Evolutionary conservation across 192 early-diverging fungal species (phyloP), one percentile per base, ranked within the genome.

Genomic region (Backusella mclennaniae): DNA sequence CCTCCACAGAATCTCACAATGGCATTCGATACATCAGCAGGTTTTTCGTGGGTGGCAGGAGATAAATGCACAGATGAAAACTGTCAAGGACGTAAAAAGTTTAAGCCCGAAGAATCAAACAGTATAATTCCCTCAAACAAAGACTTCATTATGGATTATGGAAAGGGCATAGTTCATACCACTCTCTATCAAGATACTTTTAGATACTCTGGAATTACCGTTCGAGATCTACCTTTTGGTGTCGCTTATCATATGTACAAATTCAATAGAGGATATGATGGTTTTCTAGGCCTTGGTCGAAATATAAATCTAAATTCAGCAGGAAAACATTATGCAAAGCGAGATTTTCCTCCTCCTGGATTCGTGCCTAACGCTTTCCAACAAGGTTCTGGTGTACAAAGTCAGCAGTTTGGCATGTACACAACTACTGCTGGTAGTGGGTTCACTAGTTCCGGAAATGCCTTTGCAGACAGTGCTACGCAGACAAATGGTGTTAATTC

Each of bases 321-420:
- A 33, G 71, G 66, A 56, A 49, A 63, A 12, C 76, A 42, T 53
- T 39, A 72, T 52, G 35, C 53, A 31, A 77, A 77, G 49, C 76
- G 76, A n/a, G 76, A 72, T 46, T 36, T 53, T 19, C 69, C 59
- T 71, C n/a, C 46, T 21, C 71, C 76, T 41, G 76, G 41, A 35
- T 77, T 77, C 19, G 63, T 77, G 6, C 69, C 69, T 29, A 77
- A 77, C 23, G 76, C 76, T 72, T 77, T 72, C 21, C 69, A 77
- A 63, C 66, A 69, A 72, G 76, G 69, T 39, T 23, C 44, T 26
- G 76, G 76, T 42, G 76, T 80, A 17, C 14, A 52, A 41, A 80
- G 79, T 35, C n/a, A 67, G n/a, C 79, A 80, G 39, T 80, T 80
- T 33, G 79, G 79, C 52, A 72, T 80, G 69, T 80, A 76, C 49